Evolutionary conservation across 2,329 filamentous ascomycete species (phyloP).

Genomic region (Talaromyces sp.): DNA sequence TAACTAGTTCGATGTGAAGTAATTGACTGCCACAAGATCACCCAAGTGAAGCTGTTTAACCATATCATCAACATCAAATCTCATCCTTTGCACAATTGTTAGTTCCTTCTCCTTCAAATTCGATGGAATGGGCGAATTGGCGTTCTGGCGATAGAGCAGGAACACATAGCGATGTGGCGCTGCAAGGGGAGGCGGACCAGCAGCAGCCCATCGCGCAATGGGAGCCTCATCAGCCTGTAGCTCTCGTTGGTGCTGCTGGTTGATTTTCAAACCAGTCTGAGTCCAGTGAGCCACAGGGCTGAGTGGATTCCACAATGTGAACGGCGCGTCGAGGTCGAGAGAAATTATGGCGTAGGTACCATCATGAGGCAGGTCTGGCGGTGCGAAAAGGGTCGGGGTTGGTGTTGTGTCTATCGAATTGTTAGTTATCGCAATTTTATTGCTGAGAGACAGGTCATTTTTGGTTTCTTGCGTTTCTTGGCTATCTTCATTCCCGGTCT

Average conservation of each 20-base stretch:
- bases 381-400: constrained; percentile 5
- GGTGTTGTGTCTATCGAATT: constrained; percentile 3
- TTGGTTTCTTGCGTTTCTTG: constrained; percentile 5
- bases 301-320: constrained; percentile 34
- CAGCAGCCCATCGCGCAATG: constrained; percentile 1
- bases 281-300: constrained; percentile 46
- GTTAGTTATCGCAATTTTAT: background rate
- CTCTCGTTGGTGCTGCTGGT: background rate
- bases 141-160: constrained; percentile 3
- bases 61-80: constrained; percentile 2
- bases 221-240: background rate
- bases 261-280: constrained; percentile 31
- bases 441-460: background rate
- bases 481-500: constrained; percentile 2
- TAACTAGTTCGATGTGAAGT: constrained; percentile 1
- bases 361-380: constrained; percentile 6
- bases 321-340: constrained; percentile 45
- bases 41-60: constrained; percentile 4
- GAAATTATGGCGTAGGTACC: constrained; percentile 4
- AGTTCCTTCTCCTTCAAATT: background rate
- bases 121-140: background rate
- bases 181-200: constrained; percentile 3
- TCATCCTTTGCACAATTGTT: background rate
- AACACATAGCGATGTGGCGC: constrained; percentile 9
- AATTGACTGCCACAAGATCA: constrained; percentile 2